These are phyloP conservation scores for Hordeum marinum DNA, from an alignment of 176 grass and related monocot genomes.

Conservation along the genomic window DNA sequence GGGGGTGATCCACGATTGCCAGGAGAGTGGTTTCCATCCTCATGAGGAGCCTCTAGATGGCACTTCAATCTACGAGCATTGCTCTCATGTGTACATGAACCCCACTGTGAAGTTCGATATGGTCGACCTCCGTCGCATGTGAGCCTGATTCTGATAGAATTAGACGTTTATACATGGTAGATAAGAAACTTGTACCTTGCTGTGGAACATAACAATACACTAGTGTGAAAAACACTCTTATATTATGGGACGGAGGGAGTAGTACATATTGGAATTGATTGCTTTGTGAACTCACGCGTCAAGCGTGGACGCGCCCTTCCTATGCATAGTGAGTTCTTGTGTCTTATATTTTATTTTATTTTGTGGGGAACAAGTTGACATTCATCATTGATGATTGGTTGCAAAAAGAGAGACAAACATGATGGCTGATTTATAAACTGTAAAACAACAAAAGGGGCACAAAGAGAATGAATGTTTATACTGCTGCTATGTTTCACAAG, in stretches of 20 bases:
- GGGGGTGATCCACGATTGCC: constrained; percentile 74
- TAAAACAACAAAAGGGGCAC: no score
- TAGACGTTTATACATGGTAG: not conserved
- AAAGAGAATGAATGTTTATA: no score
- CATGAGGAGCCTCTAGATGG: constrained; percentile 87
- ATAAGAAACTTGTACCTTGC: not conserved
- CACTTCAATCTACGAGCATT: constrained; percentile 82
- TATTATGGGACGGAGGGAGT: no score
- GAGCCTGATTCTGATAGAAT: constrained; percentile 10
- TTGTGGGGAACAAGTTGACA: no score
- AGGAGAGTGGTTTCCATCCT: constrained; percentile 88
- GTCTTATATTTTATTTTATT: no score
- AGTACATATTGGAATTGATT: not conserved
- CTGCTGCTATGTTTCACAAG: no score
- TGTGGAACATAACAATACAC: not conserved
- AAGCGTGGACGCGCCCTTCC: not conserved
- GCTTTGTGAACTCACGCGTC: not conserved
- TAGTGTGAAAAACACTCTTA: no score
- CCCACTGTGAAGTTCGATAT: constrained; percentile 78
- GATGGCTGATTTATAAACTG: no score
- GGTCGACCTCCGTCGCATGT: constrained; percentile 63
- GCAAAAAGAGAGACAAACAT: no score
- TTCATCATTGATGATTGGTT: no score
- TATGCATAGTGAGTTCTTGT: not conserved
- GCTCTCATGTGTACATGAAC: constrained; percentile 97